Evolutionary conservation across 768 basidiomycete species (phyloP).

Genomic region (Mycena crocata): DNA sequence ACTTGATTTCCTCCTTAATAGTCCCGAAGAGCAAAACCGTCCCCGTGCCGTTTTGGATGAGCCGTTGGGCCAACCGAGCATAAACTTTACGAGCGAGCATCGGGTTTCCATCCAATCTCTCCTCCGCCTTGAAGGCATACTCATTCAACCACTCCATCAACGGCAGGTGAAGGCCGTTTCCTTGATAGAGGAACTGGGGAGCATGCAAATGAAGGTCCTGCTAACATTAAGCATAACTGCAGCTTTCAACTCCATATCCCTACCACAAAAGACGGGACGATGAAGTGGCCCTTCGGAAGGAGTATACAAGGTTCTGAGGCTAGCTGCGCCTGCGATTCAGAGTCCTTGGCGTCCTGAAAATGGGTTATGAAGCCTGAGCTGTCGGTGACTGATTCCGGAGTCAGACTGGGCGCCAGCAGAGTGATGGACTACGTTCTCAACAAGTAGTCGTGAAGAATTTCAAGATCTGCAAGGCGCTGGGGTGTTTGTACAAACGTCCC

Average conservation of each 20-base stretch:
- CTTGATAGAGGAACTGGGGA: conserved; percentile 90
- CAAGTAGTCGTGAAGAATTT: conserved; percentile 67
- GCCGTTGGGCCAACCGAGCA: conserved; percentile 68
- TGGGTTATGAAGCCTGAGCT: conserved; percentile 63
- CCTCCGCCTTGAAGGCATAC: conserved; percentile 88
- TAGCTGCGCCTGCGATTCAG: conserved; percentile 50
- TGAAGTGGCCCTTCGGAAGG: conserved; percentile 68
- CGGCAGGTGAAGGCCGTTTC: conserved; percentile 86
- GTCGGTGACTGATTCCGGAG: conserved; percentile 41
- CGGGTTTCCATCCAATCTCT: conserved; percentile 72
- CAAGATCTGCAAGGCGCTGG: conserved; percentile 62
- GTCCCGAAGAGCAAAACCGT: conserved; percentile 86
- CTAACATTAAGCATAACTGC: too few species aligned
- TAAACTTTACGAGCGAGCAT: conserved; percentile 77
- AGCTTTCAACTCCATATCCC: too few species aligned
- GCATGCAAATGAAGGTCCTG: conserved; percentile 92
- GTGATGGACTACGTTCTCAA: conserved; percentile 58
- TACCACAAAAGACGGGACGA: conserved; percentile 84
- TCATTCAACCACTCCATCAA: conserved; percentile 86
- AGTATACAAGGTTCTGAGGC: conserved; percentile 36
- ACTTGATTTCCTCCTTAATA: conserved; percentile 87
- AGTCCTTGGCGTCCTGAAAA: conserved; percentile 52
- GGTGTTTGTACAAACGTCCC: conserved; percentile 72
- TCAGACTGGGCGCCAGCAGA: neutral
- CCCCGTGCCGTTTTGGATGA: conserved; percentile 82